Percentiles rank a stretch among this genome's conserved stretches.
These are phyloP conservation scores for Dillenia suffruticosa DNA, from an alignment of 164 flowering plant species.

Conservation along the genomic window DNA sequence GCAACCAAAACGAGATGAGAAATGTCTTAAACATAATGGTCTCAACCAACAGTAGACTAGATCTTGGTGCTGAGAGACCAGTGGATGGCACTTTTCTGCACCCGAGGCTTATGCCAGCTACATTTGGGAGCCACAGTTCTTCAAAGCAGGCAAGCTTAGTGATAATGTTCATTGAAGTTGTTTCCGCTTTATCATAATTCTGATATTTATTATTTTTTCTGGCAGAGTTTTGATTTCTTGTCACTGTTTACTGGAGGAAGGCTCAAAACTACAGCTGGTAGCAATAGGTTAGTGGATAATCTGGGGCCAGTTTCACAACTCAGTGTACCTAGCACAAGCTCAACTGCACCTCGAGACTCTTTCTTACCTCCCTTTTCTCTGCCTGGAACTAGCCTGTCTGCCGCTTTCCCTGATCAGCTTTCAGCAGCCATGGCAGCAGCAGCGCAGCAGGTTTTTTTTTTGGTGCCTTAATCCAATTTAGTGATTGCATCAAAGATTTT, in stretches of 20 bases:
- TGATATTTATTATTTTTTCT: constrained; percentile 11
- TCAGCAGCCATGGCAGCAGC: constrained; percentile 26
- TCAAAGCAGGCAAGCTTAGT: constrained; percentile 42
- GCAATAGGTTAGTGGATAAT: constrained; percentile 10
- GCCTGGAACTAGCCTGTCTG: constrained; percentile 24
- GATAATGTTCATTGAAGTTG: neutral
- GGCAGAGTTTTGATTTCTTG: constrained; percentile 51
- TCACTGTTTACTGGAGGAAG: constrained; percentile 40
- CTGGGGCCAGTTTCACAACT: constrained; percentile 21
- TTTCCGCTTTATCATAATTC: constrained; percentile 3
- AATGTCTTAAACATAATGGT: neutral
- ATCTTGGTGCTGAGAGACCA: constrained; percentile 15
- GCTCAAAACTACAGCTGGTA: constrained; percentile 12
- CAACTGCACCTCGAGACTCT: constrained; percentile 32
- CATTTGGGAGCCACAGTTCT: constrained; percentile 14
- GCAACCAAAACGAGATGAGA: constrained; percentile 7
- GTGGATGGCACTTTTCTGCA: constrained; percentile 23
- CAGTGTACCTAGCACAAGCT: constrained; percentile 31
- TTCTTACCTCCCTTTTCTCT: constrained; percentile 29
- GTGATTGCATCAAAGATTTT: neutral
- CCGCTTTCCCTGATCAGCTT: constrained; percentile 29
- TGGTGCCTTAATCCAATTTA: neutral
- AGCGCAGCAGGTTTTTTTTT: constrained; percentile 42
- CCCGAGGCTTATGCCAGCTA: constrained; percentile 13
- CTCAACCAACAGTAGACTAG: constrained; percentile 4